Percentiles rank a stretch among this genome's conserved stretches.
Conservation (phyloP, 345 rosid species). For the Melaleuca quinquenervia region DNA sequence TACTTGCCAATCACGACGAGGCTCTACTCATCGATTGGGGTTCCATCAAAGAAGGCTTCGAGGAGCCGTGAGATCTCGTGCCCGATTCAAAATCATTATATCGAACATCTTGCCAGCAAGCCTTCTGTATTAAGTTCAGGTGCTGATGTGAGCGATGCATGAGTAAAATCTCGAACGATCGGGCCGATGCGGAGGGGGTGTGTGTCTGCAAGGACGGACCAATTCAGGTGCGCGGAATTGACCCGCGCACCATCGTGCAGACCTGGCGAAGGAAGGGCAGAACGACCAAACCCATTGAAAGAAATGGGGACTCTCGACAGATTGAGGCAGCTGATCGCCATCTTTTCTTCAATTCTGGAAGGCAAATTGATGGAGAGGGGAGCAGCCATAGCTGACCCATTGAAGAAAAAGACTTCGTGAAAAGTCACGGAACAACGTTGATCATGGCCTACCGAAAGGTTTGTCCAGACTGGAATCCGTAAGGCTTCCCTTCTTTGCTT, state of each 20-base stretch:
- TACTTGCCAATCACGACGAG: not conserved
- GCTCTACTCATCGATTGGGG: not conserved
- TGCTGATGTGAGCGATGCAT: not conserved
- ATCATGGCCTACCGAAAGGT: not conserved
- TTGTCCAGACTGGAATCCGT: not conserved
- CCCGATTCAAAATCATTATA: not conserved
- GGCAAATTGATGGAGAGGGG: not conserved
- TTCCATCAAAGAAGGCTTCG: not conserved
- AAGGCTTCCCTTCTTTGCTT: not conserved
- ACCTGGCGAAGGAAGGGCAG: not conserved
- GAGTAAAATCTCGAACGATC: not conserved
- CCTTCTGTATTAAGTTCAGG: not conserved
- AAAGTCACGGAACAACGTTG: not conserved
- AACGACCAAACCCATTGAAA: not conserved
- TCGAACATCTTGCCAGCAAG: rapidly evolving
- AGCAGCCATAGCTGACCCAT: not conserved
- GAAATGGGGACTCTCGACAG: not conserved
- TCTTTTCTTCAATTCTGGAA: not conserved
- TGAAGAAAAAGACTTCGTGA: not conserved
- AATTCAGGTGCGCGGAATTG: not conserved
- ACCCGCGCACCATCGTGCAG: not conserved
- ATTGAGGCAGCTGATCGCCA: not conserved
- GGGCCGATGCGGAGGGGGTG: not conserved
- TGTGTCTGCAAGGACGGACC: not conserved
- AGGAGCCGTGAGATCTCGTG: not conserved